Evolutionary conservation across 208 protist genomes (phyloP), one percentile per base, ranked within the genome.

Genomic region (Trypanosoma grayi): DNA sequence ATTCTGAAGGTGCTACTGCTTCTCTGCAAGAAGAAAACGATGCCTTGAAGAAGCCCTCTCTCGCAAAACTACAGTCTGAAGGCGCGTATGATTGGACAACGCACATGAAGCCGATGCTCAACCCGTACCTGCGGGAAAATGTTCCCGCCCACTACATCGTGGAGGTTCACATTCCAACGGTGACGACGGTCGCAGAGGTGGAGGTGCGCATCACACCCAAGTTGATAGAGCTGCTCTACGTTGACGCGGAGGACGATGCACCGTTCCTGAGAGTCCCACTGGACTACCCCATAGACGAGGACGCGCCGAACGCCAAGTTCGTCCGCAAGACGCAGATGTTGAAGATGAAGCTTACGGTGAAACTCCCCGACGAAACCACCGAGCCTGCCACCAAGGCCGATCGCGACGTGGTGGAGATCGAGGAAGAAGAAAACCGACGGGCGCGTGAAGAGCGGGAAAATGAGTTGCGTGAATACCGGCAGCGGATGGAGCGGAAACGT

Each of bases 81-180:
- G 90, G 90, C 7, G 11, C 16, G 8, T 96, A 94, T 54, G 73
- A 93, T 64, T 96, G 90, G 90, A 66, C 71, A n/a, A 61, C 47
- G 30, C 87, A 96, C 66, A 33, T n/a, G 10, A 79, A 82, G 39
- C 83, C 87, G 13, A 66, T 73, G 39, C 28, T 72, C 36, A 93
- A 93, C 70, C 57, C 74, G 20, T 89, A 85, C 56, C 85, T 89
- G 40, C 79, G 83, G 16, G 83, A 92, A 30, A 70, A 34, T 44
- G 83, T 96, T n/a, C 90, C 90, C 4, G 73, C 78, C 6, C 9
- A 20, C 25, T 89, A 90, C 62, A 9, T 45, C 25, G 63, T 94
- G 1, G 67, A 85, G 48, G 51, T 93, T 0, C 75, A 70, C 61
- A 70, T 96, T 22, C 91, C 91, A n/a, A 80, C 68, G 16, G 66